Evolutionary conservation across 306 rosid genomes (phyloP).

Genomic region (Medicago ruthenica): DNA sequence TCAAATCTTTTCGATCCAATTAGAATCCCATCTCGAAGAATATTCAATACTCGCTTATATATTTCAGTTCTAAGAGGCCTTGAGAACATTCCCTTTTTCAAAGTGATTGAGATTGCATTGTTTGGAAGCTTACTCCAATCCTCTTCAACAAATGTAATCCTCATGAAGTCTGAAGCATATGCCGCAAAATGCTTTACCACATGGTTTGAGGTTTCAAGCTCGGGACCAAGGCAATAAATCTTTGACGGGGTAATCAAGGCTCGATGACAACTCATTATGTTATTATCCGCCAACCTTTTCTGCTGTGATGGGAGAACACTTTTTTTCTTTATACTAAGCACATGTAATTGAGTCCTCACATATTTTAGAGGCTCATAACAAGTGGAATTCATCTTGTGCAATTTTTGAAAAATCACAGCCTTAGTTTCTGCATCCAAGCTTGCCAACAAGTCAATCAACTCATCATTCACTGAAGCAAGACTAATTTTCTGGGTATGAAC

Average conservation of each 20-base stretch:
- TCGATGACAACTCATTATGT: conserved; percentile 91
- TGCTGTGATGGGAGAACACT: conserved; percentile 42
- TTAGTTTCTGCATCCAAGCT: conserved; percentile 60
- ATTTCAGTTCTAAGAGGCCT: conserved; percentile 70
- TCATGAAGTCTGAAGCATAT: conserved; percentile 81
- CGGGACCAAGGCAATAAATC: conserved; percentile 92
- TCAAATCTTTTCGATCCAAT: conserved; percentile 83
- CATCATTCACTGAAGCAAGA: conserved; percentile 63
- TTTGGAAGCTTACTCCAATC: conserved; percentile 87
- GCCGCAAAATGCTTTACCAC: conserved; percentile 80
- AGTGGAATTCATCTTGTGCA: conserved; percentile 70
- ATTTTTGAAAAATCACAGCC: conserved; percentile 63
- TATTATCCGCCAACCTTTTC: conserved; percentile 57
- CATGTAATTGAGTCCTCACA: conserved; percentile 60
- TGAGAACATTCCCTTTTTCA: conserved; percentile 63
- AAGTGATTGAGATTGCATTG: conserved; percentile 64
- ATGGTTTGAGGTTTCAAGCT: conserved; percentile 89
- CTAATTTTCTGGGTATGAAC: conserved; percentile 86
- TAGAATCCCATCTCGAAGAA: conserved; percentile 84
- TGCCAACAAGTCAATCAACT: conserved; percentile 64
- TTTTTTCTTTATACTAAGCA: conserved; percentile 47
- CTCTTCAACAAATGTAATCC: conserved; percentile 94
- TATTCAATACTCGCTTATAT: conserved; percentile 67
- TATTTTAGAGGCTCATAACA: conserved; percentile 72
- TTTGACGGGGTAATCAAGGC: conserved; percentile 82